A percentile compares a stretch with the other conserved stretches of the same genome.
phyloP scores from a whole-genome alignment of 495 filamentous ascomycete species.

The Trichoderma gamsii region DNA sequence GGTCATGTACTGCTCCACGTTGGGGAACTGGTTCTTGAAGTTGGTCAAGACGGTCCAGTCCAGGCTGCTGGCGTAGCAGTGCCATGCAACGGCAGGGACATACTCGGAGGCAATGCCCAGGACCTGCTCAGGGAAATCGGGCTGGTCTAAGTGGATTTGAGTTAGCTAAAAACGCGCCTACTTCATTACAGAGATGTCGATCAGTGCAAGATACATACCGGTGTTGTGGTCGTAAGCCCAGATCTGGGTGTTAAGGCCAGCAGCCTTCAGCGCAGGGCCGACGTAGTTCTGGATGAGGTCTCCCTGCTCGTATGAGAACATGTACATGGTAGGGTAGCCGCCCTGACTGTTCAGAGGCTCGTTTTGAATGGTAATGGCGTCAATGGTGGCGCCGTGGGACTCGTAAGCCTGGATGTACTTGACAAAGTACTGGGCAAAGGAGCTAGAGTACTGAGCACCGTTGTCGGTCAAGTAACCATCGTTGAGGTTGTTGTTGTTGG shows the following conservation, averaged over 20 bases:
- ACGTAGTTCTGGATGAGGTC: conserved; percentile 44
- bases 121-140: conserved; percentile 45
- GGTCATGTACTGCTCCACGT: conserved; percentile 50
- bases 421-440: conserved; percentile 50
- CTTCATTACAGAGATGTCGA: background rate
- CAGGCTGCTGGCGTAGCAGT: conserved; percentile 45
- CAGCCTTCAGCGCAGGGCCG: conserved; percentile 40
- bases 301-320: conserved; percentile 43
- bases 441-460: conserved; percentile 20
- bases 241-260: conserved; percentile 38
- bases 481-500: conserved; percentile 42
- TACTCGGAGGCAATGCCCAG: conserved; percentile 37
- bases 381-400: conserved; percentile 37
- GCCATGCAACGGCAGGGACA: conserved; percentile 48
- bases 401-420: conserved; percentile 50
- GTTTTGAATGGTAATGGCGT: conserved; percentile 53
- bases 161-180: background rate
- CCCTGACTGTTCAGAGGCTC: conserved; percentile 50
- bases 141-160: conserved; percentile 25
- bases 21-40: conserved; percentile 43
- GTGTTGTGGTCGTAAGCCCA: conserved; percentile 58
- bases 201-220: conserved; percentile 24
- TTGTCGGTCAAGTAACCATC: conserved; percentile 32
- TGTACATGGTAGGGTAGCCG: conserved; percentile 51
- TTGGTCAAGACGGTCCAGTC: conserved; percentile 47